These are phyloP conservation scores for Vairimorpha apis DNA, from an alignment of 371 early-diverging fungal species.

Conservation along the genomic window DNA sequence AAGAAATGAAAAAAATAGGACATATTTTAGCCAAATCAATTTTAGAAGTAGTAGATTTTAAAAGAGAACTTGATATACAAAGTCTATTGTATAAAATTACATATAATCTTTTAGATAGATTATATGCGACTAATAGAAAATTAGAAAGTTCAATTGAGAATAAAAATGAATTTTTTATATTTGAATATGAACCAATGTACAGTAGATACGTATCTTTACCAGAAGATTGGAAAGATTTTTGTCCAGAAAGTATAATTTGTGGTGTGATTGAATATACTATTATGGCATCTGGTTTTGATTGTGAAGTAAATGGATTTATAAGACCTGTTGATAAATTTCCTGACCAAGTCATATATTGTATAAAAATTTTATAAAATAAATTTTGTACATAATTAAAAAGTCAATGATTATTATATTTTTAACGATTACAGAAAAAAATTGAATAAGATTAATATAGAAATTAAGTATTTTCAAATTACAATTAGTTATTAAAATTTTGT, in stretches of 20 bases:
- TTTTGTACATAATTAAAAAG: neutral
- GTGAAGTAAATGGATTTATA: constrained; percentile 35
- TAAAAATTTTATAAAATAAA: neutral
- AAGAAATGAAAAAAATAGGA: constrained; percentile 33
- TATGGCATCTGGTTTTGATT: constrained; percentile 26
- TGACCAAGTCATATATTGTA: constrained; percentile 33
- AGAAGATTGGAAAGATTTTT: constrained; percentile 26
- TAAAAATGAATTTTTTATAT: constrained; percentile 15
- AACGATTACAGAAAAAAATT: too few species aligned
- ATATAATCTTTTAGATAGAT: constrained; percentile 31
- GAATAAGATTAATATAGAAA: too few species aligned
- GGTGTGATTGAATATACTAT: constrained; percentile 38
- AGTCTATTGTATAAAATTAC: constrained; percentile 44
- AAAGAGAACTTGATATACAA: constrained; percentile 34
- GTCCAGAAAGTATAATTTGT: constrained; percentile 29
- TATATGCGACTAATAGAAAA: constrained; percentile 16
- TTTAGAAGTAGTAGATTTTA: constrained; percentile 22
- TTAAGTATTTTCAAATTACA: too few species aligned
- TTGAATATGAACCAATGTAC: constrained; percentile 22
- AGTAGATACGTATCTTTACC: constrained; percentile 20
- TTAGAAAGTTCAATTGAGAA: constrained; percentile 11
- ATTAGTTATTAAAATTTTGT: too few species aligned
- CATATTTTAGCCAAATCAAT: constrained; percentile 18
- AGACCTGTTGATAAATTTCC: constrained; percentile 19
- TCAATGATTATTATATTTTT: too few species aligned